phyloP scores from a whole-genome alignment of 2,329 filamentous ascomycete species.

The Raffaelea albimanens region DNA sequence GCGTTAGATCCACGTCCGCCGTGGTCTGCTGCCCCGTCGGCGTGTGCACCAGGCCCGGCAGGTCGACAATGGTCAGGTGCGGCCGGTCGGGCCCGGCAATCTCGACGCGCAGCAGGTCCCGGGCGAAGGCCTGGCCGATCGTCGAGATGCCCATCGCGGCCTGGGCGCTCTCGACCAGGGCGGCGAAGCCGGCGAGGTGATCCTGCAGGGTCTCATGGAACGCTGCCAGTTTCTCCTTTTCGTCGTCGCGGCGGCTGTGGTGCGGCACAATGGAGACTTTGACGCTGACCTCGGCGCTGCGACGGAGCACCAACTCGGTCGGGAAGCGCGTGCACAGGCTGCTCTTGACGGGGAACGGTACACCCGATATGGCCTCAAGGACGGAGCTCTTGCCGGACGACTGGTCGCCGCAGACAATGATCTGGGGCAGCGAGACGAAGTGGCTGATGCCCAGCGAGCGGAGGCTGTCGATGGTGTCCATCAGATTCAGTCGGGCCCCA shows the following conservation, averaged over 20 bases:
- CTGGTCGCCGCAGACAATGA: conserved; percentile 51
- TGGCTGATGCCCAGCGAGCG: conserved; percentile 24
- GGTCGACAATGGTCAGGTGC: conserved; percentile 47
- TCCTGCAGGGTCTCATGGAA: conserved; percentile 15
- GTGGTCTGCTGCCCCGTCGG: conserved; percentile 19
- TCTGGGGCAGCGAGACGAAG: conserved; percentile 30
- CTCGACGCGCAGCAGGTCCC: conserved; percentile 36
- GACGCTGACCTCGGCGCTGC: conserved; percentile 23
- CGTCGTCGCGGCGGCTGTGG: conserved; percentile 14
- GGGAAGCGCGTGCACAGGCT: conserved; percentile 52
- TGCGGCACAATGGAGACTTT: conserved; percentile 26
- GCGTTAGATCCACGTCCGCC: conserved; percentile 21
- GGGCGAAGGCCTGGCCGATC: conserved; percentile 28
- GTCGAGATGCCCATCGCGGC: conserved; percentile 36
- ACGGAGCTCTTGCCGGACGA: conserved; percentile 55
- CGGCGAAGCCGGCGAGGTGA: conserved; percentile 15
- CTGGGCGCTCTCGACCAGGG: conserved; percentile 30
- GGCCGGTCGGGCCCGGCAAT: conserved; percentile 35
- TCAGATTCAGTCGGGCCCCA: conserved; percentile 24
- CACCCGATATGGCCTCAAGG: conserved; percentile 51
- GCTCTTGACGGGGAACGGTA: conserved; percentile 48
- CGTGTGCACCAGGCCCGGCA: conserved; percentile 35
- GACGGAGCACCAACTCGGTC: conserved; percentile 49
- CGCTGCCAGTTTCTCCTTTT: conserved; percentile 15
- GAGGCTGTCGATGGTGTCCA: conserved; percentile 27